phyloP scores from a whole-genome alignment of 2,329 filamentous ascomycete genomes.

The Leptographium flavum region DNA sequence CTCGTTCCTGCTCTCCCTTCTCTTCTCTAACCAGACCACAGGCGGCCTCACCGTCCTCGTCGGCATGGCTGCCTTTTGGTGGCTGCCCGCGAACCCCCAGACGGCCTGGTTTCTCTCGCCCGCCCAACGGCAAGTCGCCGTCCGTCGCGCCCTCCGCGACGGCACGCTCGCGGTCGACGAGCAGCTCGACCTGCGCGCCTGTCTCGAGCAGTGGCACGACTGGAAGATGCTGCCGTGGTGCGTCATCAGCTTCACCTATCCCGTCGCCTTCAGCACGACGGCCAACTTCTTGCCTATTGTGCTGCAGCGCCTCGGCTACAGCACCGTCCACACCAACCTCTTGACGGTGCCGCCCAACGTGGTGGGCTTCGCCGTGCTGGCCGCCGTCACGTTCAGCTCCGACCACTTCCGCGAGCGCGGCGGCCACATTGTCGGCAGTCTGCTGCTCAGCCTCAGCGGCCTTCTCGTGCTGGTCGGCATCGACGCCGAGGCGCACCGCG shows the following conservation, averaged over 20 bases:
- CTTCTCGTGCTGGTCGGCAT: constrained; percentile 8
- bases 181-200: constrained; percentile 5
- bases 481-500: constrained; percentile 6
- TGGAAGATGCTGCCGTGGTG: constrained; percentile 5
- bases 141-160: constrained; percentile 6
- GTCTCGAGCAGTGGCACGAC: constrained; percentile 4
- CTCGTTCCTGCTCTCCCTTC: background rate
- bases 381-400: constrained; percentile 8
- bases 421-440: constrained; percentile 9
- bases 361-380: constrained; percentile 8
- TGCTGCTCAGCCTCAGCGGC: constrained; percentile 1
- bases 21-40: background rate
- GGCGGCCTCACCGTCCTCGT: constrained; percentile 7
- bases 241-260: constrained; percentile 8
- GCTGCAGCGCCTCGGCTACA: constrained; percentile 9
- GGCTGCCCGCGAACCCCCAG: constrained; percentile 9
- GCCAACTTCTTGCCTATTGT: constrained; percentile 12
- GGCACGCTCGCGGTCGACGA: constrained; percentile 8
- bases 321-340: constrained; percentile 10
- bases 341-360: constrained; percentile 12
- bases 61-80: constrained; percentile 10
- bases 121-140: constrained; percentile 9
- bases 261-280: constrained; percentile 7
- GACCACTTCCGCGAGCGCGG: constrained; percentile 11
- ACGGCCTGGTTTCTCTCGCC: constrained; percentile 10